Base-by-base conservation (phyloP, 2,329 filamentous ascomycete species). In the Xylaria multiplex region DNA sequence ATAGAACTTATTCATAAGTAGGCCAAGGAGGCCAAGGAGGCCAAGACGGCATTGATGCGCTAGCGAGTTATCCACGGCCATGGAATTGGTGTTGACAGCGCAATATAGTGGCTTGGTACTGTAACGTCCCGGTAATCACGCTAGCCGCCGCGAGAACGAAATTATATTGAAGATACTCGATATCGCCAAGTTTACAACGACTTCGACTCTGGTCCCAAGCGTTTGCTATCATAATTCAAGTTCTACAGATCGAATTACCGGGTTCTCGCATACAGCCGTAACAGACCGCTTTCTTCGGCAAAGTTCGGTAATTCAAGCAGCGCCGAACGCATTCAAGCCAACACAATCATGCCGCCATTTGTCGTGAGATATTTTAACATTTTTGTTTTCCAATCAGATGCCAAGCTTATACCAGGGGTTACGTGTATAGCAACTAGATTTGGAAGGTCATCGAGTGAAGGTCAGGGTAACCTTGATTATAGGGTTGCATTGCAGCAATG, bases 291-390 rank as follows among this genome's bases (percentile, higher is more conserved):
- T 42, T 13, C 45, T 30, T 62, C 52, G 45, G 45, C 52, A 22
- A 56, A 13, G 27, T 22, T 35, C 43, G 6, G 19, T 40, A 30
- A 50, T 57, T 27, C 9, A 30, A 62, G 37, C 57, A 22, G 45
- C 35, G 37, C 35, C 16, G 24, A n/a, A 42, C 52, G 4, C 48
- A 50, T 42, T 30, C 22, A 48, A 58, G 43, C 24, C 49, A 27
- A 59, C 58, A 66, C 59, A 52, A 66, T 59, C 53, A 62, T 66
- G 64, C 58, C 59, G 64, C 59, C 59, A 62, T 62, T 62, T 24
- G 42, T 62, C 64, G 59, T 16, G 59, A 66, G 59, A 54, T 62
- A 59, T 49, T 54, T 50, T 24, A 54, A 59, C 53, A 49, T 52
- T 24, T 57, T 52, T 46, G 52, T 52, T 40, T 30, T 58, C 63